These are phyloP conservation scores for Cladosporium colombiae DNA, from an alignment of 2,329 filamentous ascomycete genomes.

Conservation along the genomic window DNA sequence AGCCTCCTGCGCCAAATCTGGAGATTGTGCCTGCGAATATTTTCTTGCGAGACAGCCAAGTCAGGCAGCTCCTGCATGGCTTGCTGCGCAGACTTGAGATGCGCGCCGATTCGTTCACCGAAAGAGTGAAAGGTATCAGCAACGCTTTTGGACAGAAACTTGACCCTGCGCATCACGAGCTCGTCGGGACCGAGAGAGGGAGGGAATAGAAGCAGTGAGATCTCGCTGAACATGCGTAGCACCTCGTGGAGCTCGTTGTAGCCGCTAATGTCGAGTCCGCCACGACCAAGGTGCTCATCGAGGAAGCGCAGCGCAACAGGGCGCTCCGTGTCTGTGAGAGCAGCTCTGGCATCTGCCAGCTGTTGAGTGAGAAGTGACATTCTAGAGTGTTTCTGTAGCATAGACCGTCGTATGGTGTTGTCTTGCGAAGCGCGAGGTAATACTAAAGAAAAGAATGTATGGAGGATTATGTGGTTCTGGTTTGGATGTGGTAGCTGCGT, in stretches of 20 bases:
- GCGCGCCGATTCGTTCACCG: not conserved
- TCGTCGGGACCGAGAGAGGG: not conserved
- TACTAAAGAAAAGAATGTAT: not conserved
- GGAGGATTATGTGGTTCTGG: not conserved
- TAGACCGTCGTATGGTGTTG: not conserved
- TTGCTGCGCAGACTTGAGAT: not conserved
- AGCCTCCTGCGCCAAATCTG: slow-evolving; percentile 11
- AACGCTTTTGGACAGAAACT: not conserved
- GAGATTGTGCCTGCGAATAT: not conserved
- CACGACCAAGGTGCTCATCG: slow-evolving; percentile 19
- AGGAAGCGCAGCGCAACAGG: slow-evolving; percentile 18
- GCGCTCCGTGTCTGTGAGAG: not conserved
- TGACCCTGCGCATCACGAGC: slow-evolving; percentile 10
- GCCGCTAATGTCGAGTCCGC: slow-evolving; percentile 20
- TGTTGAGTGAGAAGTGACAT: not conserved
- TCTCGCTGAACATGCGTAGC: slow-evolving; percentile 21
- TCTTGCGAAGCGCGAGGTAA: not conserved
- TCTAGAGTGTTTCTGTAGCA: not conserved
- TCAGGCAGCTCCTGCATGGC: slow-evolving; percentile 15
- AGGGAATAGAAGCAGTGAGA: slow-evolving; percentile 20
- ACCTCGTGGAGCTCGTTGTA: slow-evolving; percentile 24
- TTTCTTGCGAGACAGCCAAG: not conserved
- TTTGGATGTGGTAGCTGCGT: not conserved
- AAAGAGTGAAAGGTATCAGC: slow-evolving; percentile 17
- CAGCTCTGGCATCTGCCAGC: not conserved